Percentiles rank a stretch among this genome's conserved stretches.
Conservation (phyloP, 1,284 basidiomycete genomes). For the Rhodotorula sp. region DNA sequence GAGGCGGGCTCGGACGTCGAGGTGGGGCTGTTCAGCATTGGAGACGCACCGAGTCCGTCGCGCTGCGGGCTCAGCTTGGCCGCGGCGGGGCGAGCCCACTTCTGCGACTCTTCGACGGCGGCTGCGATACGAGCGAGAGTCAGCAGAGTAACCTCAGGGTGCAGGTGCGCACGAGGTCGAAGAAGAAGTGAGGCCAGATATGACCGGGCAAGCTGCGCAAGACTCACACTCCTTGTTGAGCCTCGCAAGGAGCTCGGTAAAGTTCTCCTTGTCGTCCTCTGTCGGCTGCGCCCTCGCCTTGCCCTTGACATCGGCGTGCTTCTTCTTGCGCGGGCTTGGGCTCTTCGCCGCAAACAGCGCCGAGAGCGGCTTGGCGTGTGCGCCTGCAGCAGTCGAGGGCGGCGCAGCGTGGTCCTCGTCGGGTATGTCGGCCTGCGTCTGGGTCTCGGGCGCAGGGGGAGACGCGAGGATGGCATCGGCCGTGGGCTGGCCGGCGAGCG, state of each 20-base stretch:
- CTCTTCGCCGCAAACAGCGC: slow-evolving; percentile 31
- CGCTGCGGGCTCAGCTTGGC: slow-evolving; percentile 60
- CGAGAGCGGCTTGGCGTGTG: slow-evolving; percentile 39
- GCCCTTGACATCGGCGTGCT: slow-evolving; percentile 19
- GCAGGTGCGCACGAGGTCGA: neutral
- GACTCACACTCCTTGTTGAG: slow-evolving; percentile 39
- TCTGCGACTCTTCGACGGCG: slow-evolving; percentile 48
- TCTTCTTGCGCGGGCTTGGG: slow-evolving; percentile 26
- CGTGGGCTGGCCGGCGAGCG: slow-evolving; percentile 12
- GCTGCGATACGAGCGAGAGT: neutral
- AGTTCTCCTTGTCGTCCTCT: slow-evolving; percentile 35
- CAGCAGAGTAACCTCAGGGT: neutral
- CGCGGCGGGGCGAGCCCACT: slow-evolving; percentile 72
- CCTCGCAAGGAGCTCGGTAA: slow-evolving; percentile 34
- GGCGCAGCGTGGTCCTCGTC: slow-evolving; percentile 43
- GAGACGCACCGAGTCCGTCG: slow-evolving; percentile 63
- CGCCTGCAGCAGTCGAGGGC: slow-evolving; percentile 37
- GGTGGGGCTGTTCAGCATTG: neutral
- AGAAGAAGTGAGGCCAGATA: no score
- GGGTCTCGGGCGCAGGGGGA: neutral
- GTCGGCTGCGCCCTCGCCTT: slow-evolving; percentile 23
- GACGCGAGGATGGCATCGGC: slow-evolving; percentile 13
- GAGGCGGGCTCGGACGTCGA: slow-evolving; percentile 19
- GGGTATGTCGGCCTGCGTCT: slow-evolving; percentile 12
- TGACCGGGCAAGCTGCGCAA: neutral